Base-by-base conservation (phyloP, 2,329 filamentous ascomycete genomes). In the Thermothelomyces thermophilus region DNA sequence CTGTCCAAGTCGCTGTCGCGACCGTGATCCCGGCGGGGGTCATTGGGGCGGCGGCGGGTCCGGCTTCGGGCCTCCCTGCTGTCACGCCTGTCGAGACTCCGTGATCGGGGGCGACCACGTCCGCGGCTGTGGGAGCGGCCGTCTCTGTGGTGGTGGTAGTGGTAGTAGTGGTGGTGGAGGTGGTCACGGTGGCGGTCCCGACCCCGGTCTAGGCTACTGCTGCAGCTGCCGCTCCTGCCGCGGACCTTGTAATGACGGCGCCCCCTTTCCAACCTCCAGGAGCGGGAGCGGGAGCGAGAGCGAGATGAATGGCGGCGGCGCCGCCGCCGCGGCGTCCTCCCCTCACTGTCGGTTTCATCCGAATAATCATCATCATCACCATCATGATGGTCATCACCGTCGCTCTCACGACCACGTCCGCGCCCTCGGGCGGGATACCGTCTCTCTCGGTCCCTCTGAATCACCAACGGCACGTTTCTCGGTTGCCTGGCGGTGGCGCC, bases 401-500 rank as follows among this genome's bases (percentile, higher is more conserved):
- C 35, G 20, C 19, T 19, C 5, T 35, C 42, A 13, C 20, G 19
- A 14, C 9, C 30, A n/a, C 14, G 41, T 13, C 6, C 22, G 13
- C 20, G 13, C 9, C 31, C 31, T 6, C 8, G 5, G 13, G 22
- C 2, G 5, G 20, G 14, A 16, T 10, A n/a, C 10, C 30, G 9
- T 11, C 17, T 22, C 7, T 26, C 8, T 24, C 43, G 35, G 19
- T 26, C 37, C 11, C 11, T 14, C 39, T 45, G 41, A 16, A 50
- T 50, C 7, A 50, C 37, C 13, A 36, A n/a, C 13, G 16, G 53
- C 39, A 10, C 49, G 28, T 9, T 41, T 30, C 37, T 44, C 36
- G 6, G 46, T 36, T 19, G 8, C 24, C 19, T 39, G 8, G 19
- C n/a, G n/a, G 17, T 11, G 37, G 24, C 24, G 24, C 24, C 24